phyloP scores from a whole-genome alignment of 352 stramenopile species.

The Phytophthora lateralis region DNA sequence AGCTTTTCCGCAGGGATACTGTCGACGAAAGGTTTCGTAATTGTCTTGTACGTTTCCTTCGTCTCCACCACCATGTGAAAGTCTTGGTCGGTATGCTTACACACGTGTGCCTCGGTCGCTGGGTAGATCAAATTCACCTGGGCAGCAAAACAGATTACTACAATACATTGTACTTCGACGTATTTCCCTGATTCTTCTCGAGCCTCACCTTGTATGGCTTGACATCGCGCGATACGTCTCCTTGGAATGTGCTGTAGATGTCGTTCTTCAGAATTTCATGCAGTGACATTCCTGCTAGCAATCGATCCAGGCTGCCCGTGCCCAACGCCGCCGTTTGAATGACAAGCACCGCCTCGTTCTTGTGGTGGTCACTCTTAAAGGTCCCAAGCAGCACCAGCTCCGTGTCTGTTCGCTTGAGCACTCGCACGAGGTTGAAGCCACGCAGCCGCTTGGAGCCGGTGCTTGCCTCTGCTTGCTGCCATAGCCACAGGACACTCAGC shows the following conservation, averaged over 20 bases:
- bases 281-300: conserved; percentile 73
- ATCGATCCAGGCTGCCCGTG: conserved; percentile 37
- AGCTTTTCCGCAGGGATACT: conserved; percentile 89
- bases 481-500: conserved; percentile 38
- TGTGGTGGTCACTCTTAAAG: conserved; percentile 62
- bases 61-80: conserved; percentile 89
- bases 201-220: conserved; percentile 73
- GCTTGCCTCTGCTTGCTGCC: conserved; percentile 31
- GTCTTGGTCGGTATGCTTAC: conserved; percentile 83
- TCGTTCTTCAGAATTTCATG: conserved; percentile 81
- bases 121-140: conserved; percentile 87
- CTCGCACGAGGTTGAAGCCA: conserved; percentile 68
- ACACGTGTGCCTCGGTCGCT: conserved; percentile 76
- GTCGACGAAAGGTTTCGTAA: conserved; percentile 79
- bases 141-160: not conserved
- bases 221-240: conserved; percentile 64
- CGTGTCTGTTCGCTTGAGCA: conserved; percentile 71
- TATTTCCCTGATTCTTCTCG: not conserved
- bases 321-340: conserved; percentile 74
- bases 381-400: conserved; percentile 72
- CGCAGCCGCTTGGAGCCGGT: conserved; percentile 46
- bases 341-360: conserved; percentile 68
- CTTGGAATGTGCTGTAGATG: conserved; percentile 83
- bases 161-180: not conserved
- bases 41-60: conserved; percentile 68